Percentiles rank a stretch among this genome's conserved stretches.
phyloP scores from a whole-genome alignment of 805 yeast species.

The Starmera caribaea region DNA sequence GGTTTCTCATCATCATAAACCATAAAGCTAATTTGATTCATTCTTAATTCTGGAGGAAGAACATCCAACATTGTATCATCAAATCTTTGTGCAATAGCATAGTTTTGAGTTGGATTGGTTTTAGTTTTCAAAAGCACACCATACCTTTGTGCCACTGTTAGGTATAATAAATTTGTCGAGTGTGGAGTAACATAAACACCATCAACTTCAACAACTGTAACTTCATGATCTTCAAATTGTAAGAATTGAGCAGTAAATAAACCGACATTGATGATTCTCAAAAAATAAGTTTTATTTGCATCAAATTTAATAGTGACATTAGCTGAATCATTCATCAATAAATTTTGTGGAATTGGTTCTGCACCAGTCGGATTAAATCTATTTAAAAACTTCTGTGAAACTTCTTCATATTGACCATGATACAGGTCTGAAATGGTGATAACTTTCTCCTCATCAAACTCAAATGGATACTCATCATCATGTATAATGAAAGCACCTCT shows the following conservation, averaged over 20 bases:
- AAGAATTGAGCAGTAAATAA: constrained; percentile 67
- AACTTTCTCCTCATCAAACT: constrained; percentile 52
- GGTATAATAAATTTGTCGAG: constrained; percentile 43
- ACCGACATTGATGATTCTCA: constrained; percentile 60
- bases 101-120: constrained; percentile 33
- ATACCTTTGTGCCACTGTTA: constrained; percentile 78
- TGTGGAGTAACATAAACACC: constrained; percentile 59
- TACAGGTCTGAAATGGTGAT: constrained; percentile 57
- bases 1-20: constrained; percentile 33
- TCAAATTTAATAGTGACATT: constrained; percentile 46
- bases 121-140: constrained; percentile 58
- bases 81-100: constrained; percentile 49
- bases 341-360: constrained; percentile 67
- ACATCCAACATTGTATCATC: constrained; percentile 64
- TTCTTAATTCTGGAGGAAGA: constrained; percentile 47
- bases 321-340: constrained; percentile 55
- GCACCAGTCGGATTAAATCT: constrained; percentile 79
- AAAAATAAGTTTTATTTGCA: constrained; percentile 50
- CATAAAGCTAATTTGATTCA: constrained; percentile 46
- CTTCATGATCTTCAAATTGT: constrained; percentile 59
- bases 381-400: constrained; percentile 40
- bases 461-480: constrained; percentile 42
- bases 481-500: constrained; percentile 62
- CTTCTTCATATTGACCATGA: constrained; percentile 39
- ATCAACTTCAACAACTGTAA: constrained; percentile 66